Evolutionary conservation across 225 moss, liverwort and hornwort species (phyloP).

Genomic region (Physcomitrium patens): DNA sequence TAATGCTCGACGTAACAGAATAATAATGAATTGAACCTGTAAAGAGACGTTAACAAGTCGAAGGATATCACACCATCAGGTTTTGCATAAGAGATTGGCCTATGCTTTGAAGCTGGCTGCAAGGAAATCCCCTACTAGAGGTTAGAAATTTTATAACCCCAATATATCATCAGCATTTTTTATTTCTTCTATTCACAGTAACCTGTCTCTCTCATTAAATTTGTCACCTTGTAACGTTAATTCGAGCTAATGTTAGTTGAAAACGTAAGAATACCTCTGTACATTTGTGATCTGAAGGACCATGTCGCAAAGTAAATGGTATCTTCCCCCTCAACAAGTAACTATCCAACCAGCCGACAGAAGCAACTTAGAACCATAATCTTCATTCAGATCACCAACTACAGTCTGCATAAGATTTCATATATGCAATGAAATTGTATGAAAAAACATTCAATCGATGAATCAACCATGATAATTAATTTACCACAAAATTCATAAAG

Average conservation of each 20-base stretch:
- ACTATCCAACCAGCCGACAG: conserved; percentile 40
- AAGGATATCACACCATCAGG: conserved; percentile 79
- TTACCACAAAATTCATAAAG: background rate
- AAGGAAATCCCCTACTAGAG: conserved; percentile 3
- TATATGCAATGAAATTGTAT: conserved; percentile 5
- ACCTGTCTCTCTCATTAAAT: background rate
- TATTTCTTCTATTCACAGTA: background rate
- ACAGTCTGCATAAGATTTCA: background rate
- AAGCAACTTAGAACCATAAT: conserved; percentile 16
- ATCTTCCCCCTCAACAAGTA: conserved; percentile 73
- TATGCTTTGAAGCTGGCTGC: conserved; percentile 73
- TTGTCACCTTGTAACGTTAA: background rate
- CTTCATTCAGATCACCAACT: conserved; percentile 3
- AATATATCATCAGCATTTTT: too few species aligned
- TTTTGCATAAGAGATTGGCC: conserved; percentile 66
- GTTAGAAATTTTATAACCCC: conserved; percentile 9
- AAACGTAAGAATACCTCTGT: conserved; percentile 58
- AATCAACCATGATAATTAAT: background rate
- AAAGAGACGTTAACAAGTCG: conserved; percentile 81
- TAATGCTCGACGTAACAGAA: conserved; percentile 1
- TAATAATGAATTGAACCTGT: conserved; percentile 52
- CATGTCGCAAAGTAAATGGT: conserved; percentile 69
- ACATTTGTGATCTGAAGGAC: conserved; percentile 73
- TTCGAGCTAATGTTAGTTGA: background rate
- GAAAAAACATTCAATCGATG: background rate